Conservation (phyloP, 2,329 filamentous ascomycete species). For the Chaetomiaceae sp. region DNA sequence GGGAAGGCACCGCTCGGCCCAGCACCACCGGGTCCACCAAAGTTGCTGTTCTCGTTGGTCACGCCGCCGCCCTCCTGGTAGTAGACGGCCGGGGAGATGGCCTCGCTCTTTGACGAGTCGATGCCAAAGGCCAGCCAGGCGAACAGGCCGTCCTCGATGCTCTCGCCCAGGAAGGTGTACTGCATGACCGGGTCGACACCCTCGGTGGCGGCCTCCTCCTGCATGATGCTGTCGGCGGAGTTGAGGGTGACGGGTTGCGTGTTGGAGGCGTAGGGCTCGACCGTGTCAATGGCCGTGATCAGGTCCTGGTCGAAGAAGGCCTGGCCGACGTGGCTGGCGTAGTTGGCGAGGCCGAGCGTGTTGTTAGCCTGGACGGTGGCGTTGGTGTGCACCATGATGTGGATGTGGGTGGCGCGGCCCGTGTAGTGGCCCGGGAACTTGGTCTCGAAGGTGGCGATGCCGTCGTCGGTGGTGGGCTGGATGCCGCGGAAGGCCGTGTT, state of each 20-base stretch:
- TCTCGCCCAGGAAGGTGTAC: constrained; percentile 54
- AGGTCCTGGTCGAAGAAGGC: constrained; percentile 61
- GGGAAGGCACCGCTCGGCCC: neutral
- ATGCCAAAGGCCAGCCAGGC: constrained; percentile 53
- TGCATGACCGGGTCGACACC: constrained; percentile 39
- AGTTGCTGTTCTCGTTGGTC: constrained; percentile 21
- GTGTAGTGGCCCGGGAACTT: constrained; percentile 44
- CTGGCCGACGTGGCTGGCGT: constrained; percentile 58
- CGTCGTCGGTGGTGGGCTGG: constrained; percentile 38
- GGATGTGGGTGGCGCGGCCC: constrained; percentile 44
- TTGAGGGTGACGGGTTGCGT: constrained; percentile 40
- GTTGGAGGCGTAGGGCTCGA: constrained; percentile 45
- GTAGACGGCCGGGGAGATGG: constrained; percentile 32
- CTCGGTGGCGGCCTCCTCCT: constrained; percentile 26
- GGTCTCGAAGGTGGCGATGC: constrained; percentile 39
- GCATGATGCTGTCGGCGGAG: constrained; percentile 29
- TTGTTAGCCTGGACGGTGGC: constrained; percentile 37
- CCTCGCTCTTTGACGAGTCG: constrained; percentile 31
- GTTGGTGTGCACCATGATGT: constrained; percentile 43
- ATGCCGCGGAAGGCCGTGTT: constrained; percentile 40
- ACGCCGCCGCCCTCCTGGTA: constrained; percentile 34
- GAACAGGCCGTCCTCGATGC: constrained; percentile 48
- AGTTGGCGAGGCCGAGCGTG: constrained; percentile 40
- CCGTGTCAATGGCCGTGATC: constrained; percentile 45
- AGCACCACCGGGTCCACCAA: constrained; percentile 11